These are phyloP conservation scores for Yarrowia phangngaensis DNA, from an alignment of 805 yeast genomes.

Conservation along the genomic window DNA sequence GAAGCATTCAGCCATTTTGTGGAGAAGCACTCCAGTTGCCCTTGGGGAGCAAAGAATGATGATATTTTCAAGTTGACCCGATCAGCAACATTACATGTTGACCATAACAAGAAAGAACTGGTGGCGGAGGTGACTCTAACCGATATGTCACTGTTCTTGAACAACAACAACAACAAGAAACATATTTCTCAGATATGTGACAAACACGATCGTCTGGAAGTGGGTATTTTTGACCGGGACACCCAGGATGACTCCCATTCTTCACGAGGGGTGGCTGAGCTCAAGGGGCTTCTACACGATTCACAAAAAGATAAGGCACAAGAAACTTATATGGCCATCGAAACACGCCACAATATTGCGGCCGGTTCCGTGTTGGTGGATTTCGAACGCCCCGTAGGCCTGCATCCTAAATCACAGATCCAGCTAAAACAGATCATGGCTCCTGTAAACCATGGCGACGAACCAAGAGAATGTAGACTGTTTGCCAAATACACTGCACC, in stretches of 20 bases:
- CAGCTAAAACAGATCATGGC: slow-evolving; percentile 5
- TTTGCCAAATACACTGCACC: slow-evolving; percentile 47
- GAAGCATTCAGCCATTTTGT: slow-evolving; percentile 19
- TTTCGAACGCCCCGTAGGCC: slow-evolving; percentile 23
- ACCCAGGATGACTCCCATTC: slow-evolving; percentile 8
- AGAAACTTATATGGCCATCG: slow-evolving; percentile 8
- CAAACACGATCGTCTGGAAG: slow-evolving; percentile 19
- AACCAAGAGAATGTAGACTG: slow-evolving; percentile 42
- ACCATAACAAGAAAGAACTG: slow-evolving; percentile 18
- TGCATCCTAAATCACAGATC: slow-evolving; percentile 20
- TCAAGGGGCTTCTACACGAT: slow-evolving; percentile 19
- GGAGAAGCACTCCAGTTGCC: slow-evolving; percentile 7
- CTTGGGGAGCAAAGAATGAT: slow-evolving; percentile 3
- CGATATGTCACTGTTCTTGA: slow-evolving; percentile 2
- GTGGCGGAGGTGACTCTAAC: slow-evolving; percentile 14
- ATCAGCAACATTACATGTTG: slow-evolving; percentile 4
- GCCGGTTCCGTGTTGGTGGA: slow-evolving; percentile 15
- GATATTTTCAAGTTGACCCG: slow-evolving; percentile 9
- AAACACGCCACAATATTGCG: slow-evolving; percentile 9
- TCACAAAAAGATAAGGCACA: slow-evolving; percentile 12
- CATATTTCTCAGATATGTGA: slow-evolving; percentile 10
- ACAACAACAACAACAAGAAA: background rate
- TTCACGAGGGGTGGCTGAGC: slow-evolving; percentile 1
- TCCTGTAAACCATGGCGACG: slow-evolving; percentile 4
- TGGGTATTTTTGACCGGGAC: slow-evolving; percentile 14